Evolutionary conservation across 768 basidiomycete genomes (phyloP).

Genomic region (Phanerodontia chrysosporium): DNA sequence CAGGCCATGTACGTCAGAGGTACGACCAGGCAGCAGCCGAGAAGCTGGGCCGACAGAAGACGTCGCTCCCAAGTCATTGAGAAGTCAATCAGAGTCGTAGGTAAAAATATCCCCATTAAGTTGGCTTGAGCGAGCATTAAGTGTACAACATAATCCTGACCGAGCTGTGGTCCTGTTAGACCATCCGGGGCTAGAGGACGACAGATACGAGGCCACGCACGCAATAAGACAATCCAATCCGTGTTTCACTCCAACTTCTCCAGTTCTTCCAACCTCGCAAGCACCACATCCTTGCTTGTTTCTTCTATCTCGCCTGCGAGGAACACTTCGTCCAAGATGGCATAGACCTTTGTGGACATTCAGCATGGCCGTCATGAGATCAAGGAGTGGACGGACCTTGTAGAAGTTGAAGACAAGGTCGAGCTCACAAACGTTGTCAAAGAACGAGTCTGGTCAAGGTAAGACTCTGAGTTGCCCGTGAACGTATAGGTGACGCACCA

Average conservation of each 20-base stretch:
- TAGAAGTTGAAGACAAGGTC: conserved; percentile 99
- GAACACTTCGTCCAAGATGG: conserved; percentile 97
- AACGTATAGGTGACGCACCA: conserved; percentile 46
- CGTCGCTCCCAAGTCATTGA: too few relatives aligned
- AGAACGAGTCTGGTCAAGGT: conserved; percentile 77
- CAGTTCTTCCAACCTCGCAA: conserved; percentile 83
- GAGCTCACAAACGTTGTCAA: conserved; percentile 97
- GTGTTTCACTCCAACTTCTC: conserved; percentile 77
- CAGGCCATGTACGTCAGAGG: not conserved
- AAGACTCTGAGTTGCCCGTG: not conserved
- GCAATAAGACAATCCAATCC: not conserved
- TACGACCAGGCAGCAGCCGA: too few relatives aligned
- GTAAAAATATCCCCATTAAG: conserved; percentile 1
- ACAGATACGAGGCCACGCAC: not conserved
- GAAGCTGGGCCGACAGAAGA: not conserved
- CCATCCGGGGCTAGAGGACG: not conserved
- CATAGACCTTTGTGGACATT: conserved; percentile 68
- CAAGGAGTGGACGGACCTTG: conserved; percentile 51
- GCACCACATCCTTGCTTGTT: conserved; percentile 94
- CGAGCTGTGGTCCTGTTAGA: not conserved
- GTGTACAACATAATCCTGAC: not conserved
- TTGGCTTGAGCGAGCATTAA: not conserved
- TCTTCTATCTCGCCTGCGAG: conserved; percentile 98
- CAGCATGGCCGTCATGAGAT: not conserved
- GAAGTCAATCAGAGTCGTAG: not conserved